Evolutionary conservation across 768 basidiomycete species (phyloP), one percentile per base, ranked within the genome.

Genomic region (Exidia glandulosa): DNA sequence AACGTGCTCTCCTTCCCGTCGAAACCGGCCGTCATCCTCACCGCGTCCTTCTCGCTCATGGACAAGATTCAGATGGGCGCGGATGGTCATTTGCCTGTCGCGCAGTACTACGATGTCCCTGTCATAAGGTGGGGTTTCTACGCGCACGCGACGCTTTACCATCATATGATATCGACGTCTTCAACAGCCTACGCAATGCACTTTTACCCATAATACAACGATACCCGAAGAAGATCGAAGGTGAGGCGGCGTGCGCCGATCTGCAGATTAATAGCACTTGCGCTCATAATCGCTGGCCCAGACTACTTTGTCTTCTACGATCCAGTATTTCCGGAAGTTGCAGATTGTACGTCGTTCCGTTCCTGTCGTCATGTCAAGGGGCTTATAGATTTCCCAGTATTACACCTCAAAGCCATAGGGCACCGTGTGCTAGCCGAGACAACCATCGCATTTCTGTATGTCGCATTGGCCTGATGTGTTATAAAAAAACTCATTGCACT

Each of bases 21-120:
- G 29, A 47, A 47, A n/a, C 58, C 58, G 23, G 47, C 58, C 5
- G 37, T 59, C 33, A 19, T 59, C 19, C 48, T 59, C 25, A 47
- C 47, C 2, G 58, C 58, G n/a, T 48, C 45, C 45, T 59, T 59
- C 50, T 59, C 58, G 2, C 9, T 59, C 16, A 59, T 59, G 58
- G 58, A 34, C 3, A 47, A 59, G 50, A 47, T 59, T 13, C n/a
- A 45, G 31, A 59, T 59, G 58, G 58, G 58, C 25, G 32, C 16
- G n/a, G 58, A 59, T 45, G 58, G 32, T 3, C 58, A 59, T 30
- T n/a, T 59, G 13, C 47, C 58, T 23, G 58, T 59, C 9, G 58
- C 58, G 19, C 58, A 59, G 45, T 59, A 59, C 30, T 59, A 59
- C 41, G 58, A 50, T 23, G 45, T 59, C 33, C 58, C 58, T 19